Base-by-base conservation (phyloP, 805 yeast genomes). In the Yarrowia osloensis region DNA sequence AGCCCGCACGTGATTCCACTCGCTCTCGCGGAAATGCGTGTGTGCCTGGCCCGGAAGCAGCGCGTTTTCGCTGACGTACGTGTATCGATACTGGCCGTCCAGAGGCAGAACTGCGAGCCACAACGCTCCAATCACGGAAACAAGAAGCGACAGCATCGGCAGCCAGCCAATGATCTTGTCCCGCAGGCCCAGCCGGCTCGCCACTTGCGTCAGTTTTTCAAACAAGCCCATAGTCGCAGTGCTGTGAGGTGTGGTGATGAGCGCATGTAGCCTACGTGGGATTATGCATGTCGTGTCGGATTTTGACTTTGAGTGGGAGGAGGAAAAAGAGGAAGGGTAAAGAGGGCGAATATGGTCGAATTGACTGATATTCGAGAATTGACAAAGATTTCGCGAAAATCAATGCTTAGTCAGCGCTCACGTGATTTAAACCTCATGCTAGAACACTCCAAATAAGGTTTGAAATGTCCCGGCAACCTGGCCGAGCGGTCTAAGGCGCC, bases 41-140 rank as follows among this genome's bases (percentile, higher is more conserved):
- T 88, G 88, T 2, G 95, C 98, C 76, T 95, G 98, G 0, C 96
- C 93, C 8, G 99, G 98, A 90, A 95, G 87, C 75, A 95, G 80
- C 35, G 99, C 99, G 77, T 95, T 95, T 74, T 95, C 99, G 8
- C 96, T 89, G 13, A 93, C 89, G 76, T 95, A 95, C 1, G 97
- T 91, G 70, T 81, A 78, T 67, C 98, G 81, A 75, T 80, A 91
- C 74, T 90, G 91, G 22, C 97, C 98, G 19, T 89, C 89, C 71
- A 86, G 69, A 0, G 98, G 97, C 61, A 92, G 79, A 24, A 78
- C 72, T 5, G 82, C 77, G 15, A 95, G 78, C 86, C 89, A 84
- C 0, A 79, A 74, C 11, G 86, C 70, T 7, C 91, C 90, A 12
- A 69, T 68, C 4, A 75, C 17, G 8, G 70, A 72, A 17, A 72